Base-by-base conservation (phyloP, 129 eudicot species). In the sunflower (Helianthus annuus) region DNA sequence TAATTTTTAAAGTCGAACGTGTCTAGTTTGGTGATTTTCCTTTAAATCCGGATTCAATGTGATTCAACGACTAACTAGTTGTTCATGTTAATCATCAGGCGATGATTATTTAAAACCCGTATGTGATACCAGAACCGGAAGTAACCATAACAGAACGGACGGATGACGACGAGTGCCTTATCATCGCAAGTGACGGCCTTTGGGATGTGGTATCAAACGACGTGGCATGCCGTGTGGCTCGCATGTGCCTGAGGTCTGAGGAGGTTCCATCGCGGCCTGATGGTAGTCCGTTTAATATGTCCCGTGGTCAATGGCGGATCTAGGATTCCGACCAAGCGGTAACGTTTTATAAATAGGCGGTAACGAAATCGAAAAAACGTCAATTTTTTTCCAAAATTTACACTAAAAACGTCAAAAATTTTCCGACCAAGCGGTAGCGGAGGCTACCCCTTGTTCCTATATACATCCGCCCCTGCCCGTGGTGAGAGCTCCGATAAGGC, bases 401-500 rank as follows among this genome's bases (percentile, higher is more conserved):
- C n/a, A n/a, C n/a, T n/a, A n/a, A n/a, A n/a, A n/a, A n/a, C n/a
- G n/a, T n/a, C n/a, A n/a, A n/a, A n/a, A n/a, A n/a, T n/a, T n/a
- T n/a, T n/a, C n/a, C n/a, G n/a, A n/a, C n/a, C n/a, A n/a, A n/a
- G n/a, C n/a, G n/a, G n/a, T n/a, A n/a, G n/a, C n/a, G n/a, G n/a
- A n/a, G n/a, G n/a, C n/a, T n/a, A n/a, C n/a, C n/a, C n/a, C n/a
- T n/a, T n/a, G n/a, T n/a, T n/a, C n/a, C n/a, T n/a, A n/a, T n/a
- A n/a, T n/a, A n/a, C n/a, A n/a, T n/a, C n/a, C n/a, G n/a, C n/a
- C n/a, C n/a, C n/a, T n/a, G 22, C 22, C 22, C 0, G 22, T 8
- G 83, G 87, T 15, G 97, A 87, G 71, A 85, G 98, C 76, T 85
- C 97, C 54, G 96, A 93, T 64, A 84, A 85, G 82, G 97, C 97